Evolutionary conservation across 2,329 filamentous ascomycete species (phyloP), one percentile per base, ranked within the genome.

Genomic region (Colletotrichum eleusines): DNA sequence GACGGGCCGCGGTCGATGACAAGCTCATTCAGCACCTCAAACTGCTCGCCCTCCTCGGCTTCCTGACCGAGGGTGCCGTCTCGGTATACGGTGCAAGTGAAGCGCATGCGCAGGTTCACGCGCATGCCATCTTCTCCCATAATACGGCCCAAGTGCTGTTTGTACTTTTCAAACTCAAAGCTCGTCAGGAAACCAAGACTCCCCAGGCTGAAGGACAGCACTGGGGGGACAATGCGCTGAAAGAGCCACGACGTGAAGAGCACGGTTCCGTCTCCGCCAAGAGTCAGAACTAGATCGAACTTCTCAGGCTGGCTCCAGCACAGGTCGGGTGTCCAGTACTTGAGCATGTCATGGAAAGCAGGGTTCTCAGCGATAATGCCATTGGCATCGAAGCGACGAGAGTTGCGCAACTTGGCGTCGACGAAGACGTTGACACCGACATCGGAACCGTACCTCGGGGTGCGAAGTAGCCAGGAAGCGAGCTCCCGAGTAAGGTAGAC

Each of bases 1-100:
- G 94, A 97, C 77, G 96, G 96, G 73, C 96, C 96, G 71, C 96
- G 93, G 83, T 99, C 96, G 76, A 99, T 98, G 80, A 99, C 95
- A 62, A 99, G 90, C 83, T 99, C 96, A 82, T 99, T 99, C 74
- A 99, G 90, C 26, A 99, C 95, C 83, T 99, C 96, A 74, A 98
- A 98, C 77, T 97, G 95, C 83, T 98, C 95, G 54, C 92, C 94
- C 81, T 98, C 95, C 75, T 96, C 92, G 74, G 91, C 88, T 48
- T 90, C 89, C n/a, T 89, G 86, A 14, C 87, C 88, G 2, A 84
- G 80, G 5, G 83, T 81, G 38, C 88, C 89, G 74, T 91, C 87
- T 54, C 95, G 92, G 84, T 95, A 98, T 11, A 99, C 95, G 0
- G 96, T 98, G 83, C 95, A 98, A 20, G 96, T 99, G 81, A 99